Evolutionary conservation across 2,329 filamentous ascomycete genomes (phyloP).

Genomic region (Penicillium sp.): DNA sequence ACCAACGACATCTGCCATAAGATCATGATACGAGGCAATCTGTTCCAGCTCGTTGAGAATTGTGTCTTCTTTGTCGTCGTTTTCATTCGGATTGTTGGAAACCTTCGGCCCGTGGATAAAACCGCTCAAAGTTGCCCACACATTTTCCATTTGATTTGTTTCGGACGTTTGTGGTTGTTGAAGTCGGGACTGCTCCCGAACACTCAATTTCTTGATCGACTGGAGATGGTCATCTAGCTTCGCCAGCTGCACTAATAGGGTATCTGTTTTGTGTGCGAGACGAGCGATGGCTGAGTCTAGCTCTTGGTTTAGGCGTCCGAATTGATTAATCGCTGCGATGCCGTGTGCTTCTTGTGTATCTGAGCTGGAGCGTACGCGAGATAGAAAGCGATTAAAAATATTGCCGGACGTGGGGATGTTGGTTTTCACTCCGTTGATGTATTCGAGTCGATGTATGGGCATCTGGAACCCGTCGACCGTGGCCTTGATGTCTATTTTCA

Average conservation of each 20-base stretch:
- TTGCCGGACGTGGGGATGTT: neutral
- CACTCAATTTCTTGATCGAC: constrained; percentile 9
- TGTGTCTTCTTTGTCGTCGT: neutral
- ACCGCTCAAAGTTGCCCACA: neutral
- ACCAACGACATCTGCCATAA: constrained; percentile 4
- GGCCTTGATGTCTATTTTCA: constrained; percentile 33
- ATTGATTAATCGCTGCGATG: constrained; percentile 4
- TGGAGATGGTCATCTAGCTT: constrained; percentile 15
- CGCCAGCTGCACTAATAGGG: constrained; percentile 2
- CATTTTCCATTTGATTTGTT: neutral
- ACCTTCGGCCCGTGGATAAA: neutral
- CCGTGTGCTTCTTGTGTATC: constrained; percentile 1
- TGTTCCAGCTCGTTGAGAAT: constrained; percentile 2
- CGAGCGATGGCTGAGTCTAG: constrained; percentile 5
- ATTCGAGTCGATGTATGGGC: neutral
- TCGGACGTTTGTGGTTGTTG: neutral
- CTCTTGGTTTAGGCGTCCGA: constrained; percentile 5
- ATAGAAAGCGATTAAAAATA: constrained; percentile 2
- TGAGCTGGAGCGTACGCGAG: neutral
- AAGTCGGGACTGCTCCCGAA: constrained; percentile 9
- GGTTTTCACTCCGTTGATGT: neutral
- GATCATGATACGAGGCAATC: constrained; percentile 6
- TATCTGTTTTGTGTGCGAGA: constrained; percentile 1
- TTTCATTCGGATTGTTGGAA: neutral
- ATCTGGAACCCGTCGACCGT: constrained; percentile 22